Base-by-base conservation (phyloP, 1,284 basidiomycete genomes). In the Microbotryum violaceum region DNA sequence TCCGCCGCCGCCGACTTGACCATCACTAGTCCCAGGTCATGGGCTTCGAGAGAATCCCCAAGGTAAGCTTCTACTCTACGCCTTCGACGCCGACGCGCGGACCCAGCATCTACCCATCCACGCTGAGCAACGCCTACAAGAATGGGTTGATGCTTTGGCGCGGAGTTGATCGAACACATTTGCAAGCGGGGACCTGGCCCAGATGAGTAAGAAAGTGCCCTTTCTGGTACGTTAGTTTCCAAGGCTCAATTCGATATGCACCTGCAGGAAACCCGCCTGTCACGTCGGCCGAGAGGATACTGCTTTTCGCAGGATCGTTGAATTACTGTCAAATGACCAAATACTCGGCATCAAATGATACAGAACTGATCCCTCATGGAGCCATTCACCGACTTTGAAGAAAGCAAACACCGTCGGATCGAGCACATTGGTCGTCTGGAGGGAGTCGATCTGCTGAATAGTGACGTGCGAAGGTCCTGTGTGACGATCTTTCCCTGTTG, bases 81-180 rank as follows among this genome's bases (percentile, higher is more conserved):
- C 33, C 33, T 37, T 9, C 33, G 33, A 37, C 4, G 12, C 10
- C 8, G 5, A 14, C 10, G 33, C 4, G 44, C 4, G 20, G 14
- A 52, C 59, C 16, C 21, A 62, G 68, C 69, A 49, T 70, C 69
- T 4, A 70, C 56, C 12, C 61, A 60, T 20, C 69, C 69, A 20
- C 65, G 67, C 44, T 70, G 67, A 7, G 69, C 69, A 25, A 70
- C 66, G 4, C 55, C 69, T 23, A 64, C 61, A 51, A 70, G 62
- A 16, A 71, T 79, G n/a, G 85, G 84, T 71, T 83, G 82, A 69
- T 85, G 85, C 75, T 87, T 87, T 46, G 82, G 75, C n/a, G 81
- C 77, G 20, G 57, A 70, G 67, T 72, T 74, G 70, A 76, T 75
- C n/a, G 73, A 74, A 56, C 79, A 79, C 42, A 85, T 70, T 59